A percentile compares a stretch with the other conserved stretches of the same genome.
Evolutionary conservation across 1,139 yeast species (phyloP).

Genomic region (Yamadazyma diospyri): DNA sequence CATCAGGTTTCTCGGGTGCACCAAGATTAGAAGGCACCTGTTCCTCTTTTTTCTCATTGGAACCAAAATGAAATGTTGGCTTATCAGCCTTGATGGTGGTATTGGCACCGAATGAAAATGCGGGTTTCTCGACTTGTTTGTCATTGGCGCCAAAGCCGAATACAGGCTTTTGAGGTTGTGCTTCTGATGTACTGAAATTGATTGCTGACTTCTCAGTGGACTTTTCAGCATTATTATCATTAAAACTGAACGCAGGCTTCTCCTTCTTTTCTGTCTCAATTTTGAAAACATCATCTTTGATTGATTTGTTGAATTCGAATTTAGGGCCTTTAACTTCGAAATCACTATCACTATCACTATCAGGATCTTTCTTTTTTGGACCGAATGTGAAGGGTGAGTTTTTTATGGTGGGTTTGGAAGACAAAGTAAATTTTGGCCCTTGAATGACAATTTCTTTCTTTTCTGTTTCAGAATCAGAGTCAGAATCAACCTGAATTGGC

Average conservation of each 20-base stretch:
- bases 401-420: conserved; percentile 50
- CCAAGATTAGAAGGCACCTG: conserved; percentile 14
- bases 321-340: conserved; percentile 64
- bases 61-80: conserved; percentile 14
- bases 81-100: background rate
- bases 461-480: conserved; percentile 28
- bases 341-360: conserved; percentile 42
- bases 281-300: conserved; percentile 50
- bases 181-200: background rate
- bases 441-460: conserved; percentile 46
- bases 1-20: conserved; percentile 12
- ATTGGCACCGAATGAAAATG: conserved; percentile 5
- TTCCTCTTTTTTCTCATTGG: conserved; percentile 3
- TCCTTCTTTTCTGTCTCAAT: conserved; percentile 15
- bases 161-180: conserved; percentile 12
- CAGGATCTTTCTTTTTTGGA: conserved; percentile 35
- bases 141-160: conserved; percentile 20
- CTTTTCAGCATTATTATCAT: conserved; percentile 1
- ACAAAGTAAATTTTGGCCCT: conserved; percentile 64
- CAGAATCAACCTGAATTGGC: conserved; percentile 12
- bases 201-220: conserved; percentile 5
- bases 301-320: conserved; percentile 49
- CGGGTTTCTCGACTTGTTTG: conserved; percentile 5
- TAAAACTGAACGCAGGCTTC: conserved; percentile 10
- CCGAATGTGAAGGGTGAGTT: conserved; percentile 58